Evolutionary conservation across 1,284 basidiomycete genomes (phyloP).

Genomic region (Meira nashicola): DNA sequence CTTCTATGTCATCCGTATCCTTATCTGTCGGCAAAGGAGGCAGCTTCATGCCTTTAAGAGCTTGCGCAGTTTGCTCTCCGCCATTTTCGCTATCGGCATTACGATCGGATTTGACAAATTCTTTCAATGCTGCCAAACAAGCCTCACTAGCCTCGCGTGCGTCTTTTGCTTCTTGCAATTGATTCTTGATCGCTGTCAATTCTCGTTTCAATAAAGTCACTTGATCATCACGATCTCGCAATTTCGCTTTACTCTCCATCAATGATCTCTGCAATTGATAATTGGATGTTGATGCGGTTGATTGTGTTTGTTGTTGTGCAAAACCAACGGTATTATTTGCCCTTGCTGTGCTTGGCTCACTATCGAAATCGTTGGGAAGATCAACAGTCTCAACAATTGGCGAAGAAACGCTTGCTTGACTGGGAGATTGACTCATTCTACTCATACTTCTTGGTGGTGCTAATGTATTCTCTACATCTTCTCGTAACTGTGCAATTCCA

Average conservation of each 20-base stretch:
- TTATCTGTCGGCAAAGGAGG: slow-evolving; percentile 42
- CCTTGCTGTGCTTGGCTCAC: slow-evolving; percentile 4
- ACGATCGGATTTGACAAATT: slow-evolving; percentile 63
- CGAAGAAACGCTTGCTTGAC: not conserved
- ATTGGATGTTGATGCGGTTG: not conserved
- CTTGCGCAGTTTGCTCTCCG: not conserved
- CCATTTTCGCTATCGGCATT: not conserved
- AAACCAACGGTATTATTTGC: not conserved
- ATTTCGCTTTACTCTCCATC: not conserved
- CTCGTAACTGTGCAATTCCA: not conserved
- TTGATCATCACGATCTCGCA: slow-evolving; percentile 6
- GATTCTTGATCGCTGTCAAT: not conserved
- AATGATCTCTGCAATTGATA: slow-evolving; percentile 6
- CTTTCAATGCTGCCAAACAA: slow-evolving; percentile 72
- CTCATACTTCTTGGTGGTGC: not conserved
- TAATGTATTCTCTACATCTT: not conserved
- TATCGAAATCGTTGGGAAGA: not conserved
- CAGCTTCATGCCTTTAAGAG: slow-evolving; percentile 36
- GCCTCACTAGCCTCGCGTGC: slow-evolving; percentile 79
- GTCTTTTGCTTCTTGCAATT: slow-evolving; percentile 66
- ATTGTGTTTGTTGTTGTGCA: not conserved
- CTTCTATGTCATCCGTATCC: slow-evolving; percentile 24
- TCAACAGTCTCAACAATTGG: too few relatives aligned
- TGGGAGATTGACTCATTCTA: not conserved
- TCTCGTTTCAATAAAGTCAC: slow-evolving; percentile 1